Percentiles rank a stretch among this genome's conserved stretches.
Evolutionary conservation across 192 early-diverging fungal species (phyloP).

Genomic region (Linnemannia zychae): DNA sequence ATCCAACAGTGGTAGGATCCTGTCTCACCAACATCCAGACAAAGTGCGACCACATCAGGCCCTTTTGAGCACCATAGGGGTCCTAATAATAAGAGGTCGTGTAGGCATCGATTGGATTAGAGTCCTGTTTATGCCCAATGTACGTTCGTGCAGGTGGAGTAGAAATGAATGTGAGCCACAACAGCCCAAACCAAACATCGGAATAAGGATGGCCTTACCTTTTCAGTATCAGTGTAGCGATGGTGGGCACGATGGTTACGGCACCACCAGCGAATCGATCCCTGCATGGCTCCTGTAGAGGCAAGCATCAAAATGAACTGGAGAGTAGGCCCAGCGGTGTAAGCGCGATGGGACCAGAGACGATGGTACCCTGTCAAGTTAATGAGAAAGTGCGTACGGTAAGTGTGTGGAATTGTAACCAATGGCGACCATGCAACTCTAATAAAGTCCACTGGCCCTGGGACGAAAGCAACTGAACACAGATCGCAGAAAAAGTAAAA

Average conservation of each 20-base stretch:
- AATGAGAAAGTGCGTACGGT: neutral
- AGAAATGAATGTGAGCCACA: neutral
- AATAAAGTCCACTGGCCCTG: neutral
- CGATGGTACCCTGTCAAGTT: conserved; percentile 77
- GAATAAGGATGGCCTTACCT: conserved; percentile 13
- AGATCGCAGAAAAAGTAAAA: neutral
- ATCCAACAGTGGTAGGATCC: conserved; percentile 74
- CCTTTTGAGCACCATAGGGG: conserved; percentile 84
- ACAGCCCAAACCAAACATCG: neutral
- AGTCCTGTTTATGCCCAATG: neutral
- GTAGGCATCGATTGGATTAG: conserved; percentile 51
- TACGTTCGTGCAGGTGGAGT: neutral
- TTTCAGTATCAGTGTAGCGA: conserved; percentile 67
- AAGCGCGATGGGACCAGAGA: conserved; percentile 82
- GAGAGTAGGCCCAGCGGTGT: conserved; percentile 70
- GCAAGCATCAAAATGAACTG: conserved; percentile 67
- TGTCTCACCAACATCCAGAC: conserved; percentile 87
- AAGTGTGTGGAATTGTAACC: neutral
- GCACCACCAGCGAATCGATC: conserved; percentile 88
- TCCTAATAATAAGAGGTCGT: conserved; percentile 64
- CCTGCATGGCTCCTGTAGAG: conserved; percentile 80
- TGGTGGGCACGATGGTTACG: conserved; percentile 88
- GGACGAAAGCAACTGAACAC: neutral
- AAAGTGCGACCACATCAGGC: conserved; percentile 83
- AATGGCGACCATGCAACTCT: neutral